These are phyloP conservation scores for Arctostaphylos glauca DNA, from an alignment of 148 eudicot species.

Conservation along the genomic window DNA sequence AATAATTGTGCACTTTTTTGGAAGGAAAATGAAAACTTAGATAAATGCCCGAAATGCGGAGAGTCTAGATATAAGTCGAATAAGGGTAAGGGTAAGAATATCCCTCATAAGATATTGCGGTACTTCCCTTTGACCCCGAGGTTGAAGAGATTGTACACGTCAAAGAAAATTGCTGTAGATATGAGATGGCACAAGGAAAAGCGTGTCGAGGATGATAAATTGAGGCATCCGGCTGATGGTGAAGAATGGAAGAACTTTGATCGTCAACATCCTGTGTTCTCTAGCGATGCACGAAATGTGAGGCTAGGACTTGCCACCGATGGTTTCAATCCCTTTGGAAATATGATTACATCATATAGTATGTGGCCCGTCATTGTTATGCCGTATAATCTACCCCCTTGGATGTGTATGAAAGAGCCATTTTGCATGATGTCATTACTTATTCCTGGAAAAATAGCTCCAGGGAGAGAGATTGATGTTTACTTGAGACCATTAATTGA, in stretches of 20 bases:
- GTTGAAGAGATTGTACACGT: background rate
- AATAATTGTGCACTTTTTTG: no score
- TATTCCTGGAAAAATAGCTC: background rate
- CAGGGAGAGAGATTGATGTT: background rate
- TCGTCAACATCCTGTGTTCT: background rate
- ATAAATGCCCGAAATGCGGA: no score
- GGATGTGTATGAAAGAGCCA: no score
- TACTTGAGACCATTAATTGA: background rate
- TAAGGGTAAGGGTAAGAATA: no score
- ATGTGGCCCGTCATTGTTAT: background rate
- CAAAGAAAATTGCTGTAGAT: background rate
- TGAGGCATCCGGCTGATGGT: background rate
- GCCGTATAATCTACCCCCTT: background rate
- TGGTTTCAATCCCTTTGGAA: background rate
- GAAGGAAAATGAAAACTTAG: no score
- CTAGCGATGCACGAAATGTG: background rate
- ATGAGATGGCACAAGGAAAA: background rate
- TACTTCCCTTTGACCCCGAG: background rate
- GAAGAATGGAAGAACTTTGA: no score
- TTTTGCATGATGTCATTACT: background rate
- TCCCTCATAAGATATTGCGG: background rate
- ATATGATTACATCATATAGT: background rate
- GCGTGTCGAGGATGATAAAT: background rate
- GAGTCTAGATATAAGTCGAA: no score
- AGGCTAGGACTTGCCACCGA: background rate